Conservation (phyloP, 2,329 filamentous ascomycete species). For the Aspergillus floridensis region DNA sequence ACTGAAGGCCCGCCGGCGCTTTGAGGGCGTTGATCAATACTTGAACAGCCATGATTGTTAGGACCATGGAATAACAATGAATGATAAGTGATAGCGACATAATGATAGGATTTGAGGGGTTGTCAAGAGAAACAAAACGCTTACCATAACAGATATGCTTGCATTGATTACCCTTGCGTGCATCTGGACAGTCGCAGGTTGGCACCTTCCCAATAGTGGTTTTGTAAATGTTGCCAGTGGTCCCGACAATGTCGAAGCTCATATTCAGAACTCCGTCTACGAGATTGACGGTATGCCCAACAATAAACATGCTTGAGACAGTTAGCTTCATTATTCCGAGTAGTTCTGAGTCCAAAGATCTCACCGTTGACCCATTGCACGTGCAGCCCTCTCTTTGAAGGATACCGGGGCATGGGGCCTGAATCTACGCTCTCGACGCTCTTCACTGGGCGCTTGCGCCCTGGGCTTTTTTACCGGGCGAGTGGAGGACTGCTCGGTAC, state of each 20-base stretch:
- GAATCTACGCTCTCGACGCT: conserved; percentile 43
- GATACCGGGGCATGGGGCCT: conserved; percentile 44
- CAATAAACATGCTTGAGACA: conserved; percentile 52
- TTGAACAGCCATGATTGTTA: conserved; percentile 29
- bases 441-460: conserved; percentile 23
- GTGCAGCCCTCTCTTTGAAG: conserved; percentile 48
- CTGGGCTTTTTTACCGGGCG: conserved; percentile 12
- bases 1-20: conserved; percentile 54
- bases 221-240: conserved; percentile 63
- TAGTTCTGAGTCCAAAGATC: neutral
- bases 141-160: conserved; percentile 61
- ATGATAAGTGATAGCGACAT: neutral
- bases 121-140: conserved; percentile 11
- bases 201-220: conserved; percentile 54
- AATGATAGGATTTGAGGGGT: neutral
- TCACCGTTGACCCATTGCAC: conserved; percentile 50
- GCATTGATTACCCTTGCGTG: conserved; percentile 57
- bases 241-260: conserved; percentile 56
- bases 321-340: neutral
- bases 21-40: conserved; percentile 59
- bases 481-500: conserved; percentile 15
- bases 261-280: conserved; percentile 49
- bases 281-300: conserved; percentile 49
- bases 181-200: conserved; percentile 56
- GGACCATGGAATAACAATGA: conserved; percentile 14